These are phyloP conservation scores for Boletus tylopilopsis DNA, from an alignment of 768 basidiomycete species.

Conservation along the genomic window DNA sequence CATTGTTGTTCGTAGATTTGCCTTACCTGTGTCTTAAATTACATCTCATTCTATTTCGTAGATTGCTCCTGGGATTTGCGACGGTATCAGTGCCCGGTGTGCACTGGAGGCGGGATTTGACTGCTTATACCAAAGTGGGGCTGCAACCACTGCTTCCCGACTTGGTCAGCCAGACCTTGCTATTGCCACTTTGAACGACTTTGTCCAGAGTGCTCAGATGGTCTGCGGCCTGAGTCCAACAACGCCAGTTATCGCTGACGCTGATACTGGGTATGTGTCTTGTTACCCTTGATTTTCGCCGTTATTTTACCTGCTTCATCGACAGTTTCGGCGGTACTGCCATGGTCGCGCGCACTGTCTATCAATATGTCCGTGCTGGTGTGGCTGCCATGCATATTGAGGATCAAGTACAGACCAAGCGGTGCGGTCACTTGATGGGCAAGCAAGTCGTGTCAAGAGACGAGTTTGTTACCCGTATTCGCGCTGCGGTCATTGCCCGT, in stretches of 20 bases:
- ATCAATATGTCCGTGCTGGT: constrained; percentile 64
- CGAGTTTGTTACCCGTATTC: constrained; percentile 69
- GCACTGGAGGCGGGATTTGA: constrained; percentile 77
- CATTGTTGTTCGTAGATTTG: constrained; percentile 55
- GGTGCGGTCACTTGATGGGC: constrained; percentile 75
- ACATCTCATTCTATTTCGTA: constrained; percentile 21
- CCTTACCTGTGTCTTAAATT: neutral
- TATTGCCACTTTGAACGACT: constrained; percentile 75
- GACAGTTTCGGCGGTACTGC: constrained; percentile 64
- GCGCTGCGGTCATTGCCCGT: constrained; percentile 73
- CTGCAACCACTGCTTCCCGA: constrained; percentile 76
- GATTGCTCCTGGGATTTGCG: constrained; percentile 78
- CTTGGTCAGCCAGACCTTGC: constrained; percentile 77
- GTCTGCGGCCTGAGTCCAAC: constrained; percentile 62
- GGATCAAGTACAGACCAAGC: constrained; percentile 78
- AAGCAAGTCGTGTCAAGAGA: constrained; percentile 81
- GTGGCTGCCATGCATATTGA: constrained; percentile 77
- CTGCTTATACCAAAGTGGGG: constrained; percentile 78
- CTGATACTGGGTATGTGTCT: constrained; percentile 62
- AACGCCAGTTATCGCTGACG: constrained; percentile 73
- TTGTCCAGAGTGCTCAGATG: constrained; percentile 68
- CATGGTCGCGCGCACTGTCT: constrained; percentile 73
- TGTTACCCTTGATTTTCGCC: neutral
- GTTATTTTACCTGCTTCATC: constrained; percentile 7
- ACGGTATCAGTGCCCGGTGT: constrained; percentile 76